Percentiles rank a stretch among this genome's conserved stretches.
Conservation (phyloP, 805 yeast species). For the Starmerella vitae region DNA sequence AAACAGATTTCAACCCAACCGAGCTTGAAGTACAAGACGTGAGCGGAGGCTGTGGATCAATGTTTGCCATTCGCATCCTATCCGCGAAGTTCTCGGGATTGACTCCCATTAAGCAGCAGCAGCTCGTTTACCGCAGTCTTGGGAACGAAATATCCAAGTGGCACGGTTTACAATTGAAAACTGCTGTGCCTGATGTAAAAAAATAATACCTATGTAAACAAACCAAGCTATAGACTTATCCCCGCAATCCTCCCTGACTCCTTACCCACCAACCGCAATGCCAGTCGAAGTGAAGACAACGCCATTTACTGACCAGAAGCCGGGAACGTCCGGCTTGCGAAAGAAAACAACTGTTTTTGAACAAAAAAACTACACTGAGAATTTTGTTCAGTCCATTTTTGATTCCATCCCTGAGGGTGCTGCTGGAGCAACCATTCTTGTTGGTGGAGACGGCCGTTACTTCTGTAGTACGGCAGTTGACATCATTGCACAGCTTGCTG, state of each 20-base stretch:
- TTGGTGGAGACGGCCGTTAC: constrained; percentile 96
- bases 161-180: constrained; percentile 87
- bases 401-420: constrained; percentile 86
- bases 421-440: constrained; percentile 57
- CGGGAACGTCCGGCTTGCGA: constrained; percentile 94
- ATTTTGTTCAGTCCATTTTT: constrained; percentile 77
- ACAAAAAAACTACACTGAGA: constrained; percentile 72
- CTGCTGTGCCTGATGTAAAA: constrained; percentile 42
- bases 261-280: neutral
- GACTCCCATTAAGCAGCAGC: constrained; percentile 80
- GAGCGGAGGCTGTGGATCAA: constrained; percentile 95
- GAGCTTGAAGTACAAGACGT: constrained; percentile 61
- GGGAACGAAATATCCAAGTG: constrained; percentile 77
- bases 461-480: constrained; percentile 74
- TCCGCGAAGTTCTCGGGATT: constrained; percentile 65
- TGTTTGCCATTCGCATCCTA: constrained; percentile 78
- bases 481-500: constrained; percentile 66
- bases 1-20: constrained; percentile 45
- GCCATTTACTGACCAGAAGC: constrained; percentile 82
- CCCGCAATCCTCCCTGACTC: neutral
- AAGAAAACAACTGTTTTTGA: constrained; percentile 80
- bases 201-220: neutral
- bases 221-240: too few relatives aligned
- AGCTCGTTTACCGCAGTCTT: constrained; percentile 68
- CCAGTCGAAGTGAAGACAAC: constrained; percentile 39